Base-by-base conservation (phyloP, 495 filamentous ascomycete species). In the Amphirosellinia nigrospora region DNA sequence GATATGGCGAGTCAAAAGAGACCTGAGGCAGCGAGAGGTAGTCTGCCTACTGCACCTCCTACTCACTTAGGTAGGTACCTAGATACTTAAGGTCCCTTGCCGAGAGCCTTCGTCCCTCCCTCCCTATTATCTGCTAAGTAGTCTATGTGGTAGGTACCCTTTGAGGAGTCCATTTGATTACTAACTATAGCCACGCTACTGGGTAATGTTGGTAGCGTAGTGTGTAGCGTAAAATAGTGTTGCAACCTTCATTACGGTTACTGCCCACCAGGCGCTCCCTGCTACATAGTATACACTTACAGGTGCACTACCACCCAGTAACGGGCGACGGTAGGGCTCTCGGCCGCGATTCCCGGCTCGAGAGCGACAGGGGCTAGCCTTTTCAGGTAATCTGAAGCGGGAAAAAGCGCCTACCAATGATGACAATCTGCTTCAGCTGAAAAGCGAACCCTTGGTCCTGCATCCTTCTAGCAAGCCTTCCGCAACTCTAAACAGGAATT, bases 371-470 rank as follows among this genome's bases (percentile, higher is more conserved):
- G n/a, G 32, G 52, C 46, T 58, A 67, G 7, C 64, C 21, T 3
- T 36, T 67, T 59, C 53, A 9, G 16, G 64, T 10, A 67, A 67
- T 53, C 32, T 13, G 63, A 65, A 50, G 62, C 46, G 62, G 62
- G 21, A 15, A 48, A 53, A 65, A 28, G 19, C 62, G 34, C 46
- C 21, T 36, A 38, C 4, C 10, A 16, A 32, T 39, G 1, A 21
- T 50, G 38, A 23, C 28, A 67, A 26, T 26, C n/a, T 67, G 36
- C 64, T 34, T 59, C 64, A 67, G 64, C 64, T 67, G 50, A 58
- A 56, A 56, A 4, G 21, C 21, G 10, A 67, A 67, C 21, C 38
- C 64, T 67, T 59, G 64, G 50, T 48, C 59, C 64, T 58, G 34
- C 53, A 32, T 39, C 39, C 32, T 32, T 32, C 26, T 41, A 48